Conservation (phyloP, 345 rosid species). For the Rubroshorea leprosula region DNA sequence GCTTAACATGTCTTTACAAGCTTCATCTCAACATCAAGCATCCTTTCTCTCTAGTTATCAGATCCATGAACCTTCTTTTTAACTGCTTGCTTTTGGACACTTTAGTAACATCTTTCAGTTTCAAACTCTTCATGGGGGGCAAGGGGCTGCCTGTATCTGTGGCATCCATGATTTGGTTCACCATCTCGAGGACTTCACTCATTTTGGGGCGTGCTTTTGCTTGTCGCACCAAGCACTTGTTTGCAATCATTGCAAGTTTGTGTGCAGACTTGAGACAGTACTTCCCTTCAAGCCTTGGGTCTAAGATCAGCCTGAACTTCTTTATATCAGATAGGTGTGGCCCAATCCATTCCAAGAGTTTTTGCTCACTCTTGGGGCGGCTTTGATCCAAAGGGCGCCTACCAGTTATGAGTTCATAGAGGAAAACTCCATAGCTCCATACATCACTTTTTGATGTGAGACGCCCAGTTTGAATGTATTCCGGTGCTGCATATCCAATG, state of each 20-base stretch:
- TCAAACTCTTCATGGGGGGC: slow-evolving; percentile 28
- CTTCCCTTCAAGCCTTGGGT: slow-evolving; percentile 76
- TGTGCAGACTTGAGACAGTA: slow-evolving; percentile 55
- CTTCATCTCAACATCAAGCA: slow-evolving; percentile 48
- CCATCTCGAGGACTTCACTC: slow-evolving; percentile 72
- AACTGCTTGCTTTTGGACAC: slow-evolving; percentile 37
- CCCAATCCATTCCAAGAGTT: slow-evolving; percentile 87
- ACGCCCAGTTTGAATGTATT: slow-evolving; percentile 78
- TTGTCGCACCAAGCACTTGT: slow-evolving; percentile 63
- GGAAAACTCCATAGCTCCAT: slow-evolving; percentile 88
- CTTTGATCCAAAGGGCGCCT: slow-evolving; percentile 75
- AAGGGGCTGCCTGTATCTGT: slow-evolving; percentile 34
- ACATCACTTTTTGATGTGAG: slow-evolving; percentile 80
- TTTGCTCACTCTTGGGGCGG: slow-evolving; percentile 81
- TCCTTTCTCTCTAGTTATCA: slow-evolving; percentile 38
- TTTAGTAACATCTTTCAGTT: slow-evolving; percentile 27
- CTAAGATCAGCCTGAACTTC: slow-evolving; percentile 69
- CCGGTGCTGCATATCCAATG: slow-evolving; percentile 95
- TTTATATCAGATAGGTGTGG: slow-evolving; percentile 67
- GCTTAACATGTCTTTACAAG: slow-evolving; percentile 13
- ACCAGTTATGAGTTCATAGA: slow-evolving; percentile 88
- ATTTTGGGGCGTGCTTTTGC: slow-evolving; percentile 69
- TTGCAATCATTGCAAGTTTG: slow-evolving; percentile 75
- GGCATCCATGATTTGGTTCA: slow-evolving; percentile 49
- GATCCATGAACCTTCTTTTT: slow-evolving; percentile 48